Evolutionary conservation across 2,329 filamentous ascomycete genomes (phyloP).

Genomic region (Mycosphaerelloides madeirae): DNA sequence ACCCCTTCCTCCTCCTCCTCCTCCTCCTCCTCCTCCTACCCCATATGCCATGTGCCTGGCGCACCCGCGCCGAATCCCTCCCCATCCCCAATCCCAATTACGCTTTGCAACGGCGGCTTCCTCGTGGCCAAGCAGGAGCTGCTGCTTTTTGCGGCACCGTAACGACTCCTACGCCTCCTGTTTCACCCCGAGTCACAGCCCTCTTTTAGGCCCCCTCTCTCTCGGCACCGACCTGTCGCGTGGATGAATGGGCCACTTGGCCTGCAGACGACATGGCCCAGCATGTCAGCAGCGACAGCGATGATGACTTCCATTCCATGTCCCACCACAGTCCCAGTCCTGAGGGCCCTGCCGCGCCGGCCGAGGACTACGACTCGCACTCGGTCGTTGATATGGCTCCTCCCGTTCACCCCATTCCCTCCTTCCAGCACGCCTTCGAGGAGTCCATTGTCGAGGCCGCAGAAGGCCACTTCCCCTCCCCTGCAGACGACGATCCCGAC

Average conservation of each 20-base stretch:
- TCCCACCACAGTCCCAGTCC: constrained; percentile 11
- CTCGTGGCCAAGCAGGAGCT: constrained; percentile 1
- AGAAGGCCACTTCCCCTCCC: constrained; percentile 32
- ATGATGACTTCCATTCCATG: constrained; percentile 26
- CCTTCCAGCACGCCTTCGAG: constrained; percentile 76
- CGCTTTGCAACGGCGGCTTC: no score
- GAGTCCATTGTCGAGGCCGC: constrained; percentile 74
- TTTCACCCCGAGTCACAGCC: constrained; percentile 1
- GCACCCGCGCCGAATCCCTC: not conserved
- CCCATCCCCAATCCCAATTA: not conserved
- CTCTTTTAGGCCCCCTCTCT: constrained; percentile 2
- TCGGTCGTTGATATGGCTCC: constrained; percentile 25
- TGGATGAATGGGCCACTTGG: no score
- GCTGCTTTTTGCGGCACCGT: not conserved
- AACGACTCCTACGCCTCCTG: constrained; percentile 2
- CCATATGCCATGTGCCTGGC: no score
- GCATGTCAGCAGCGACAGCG: constrained; percentile 10
- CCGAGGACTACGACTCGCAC: constrained; percentile 12
- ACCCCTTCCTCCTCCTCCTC: not conserved
- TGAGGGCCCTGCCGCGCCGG: constrained; percentile 9
- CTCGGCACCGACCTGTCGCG: no score
- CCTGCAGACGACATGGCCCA: no score
- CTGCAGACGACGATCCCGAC: constrained; percentile 30
- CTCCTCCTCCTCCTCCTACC: not conserved
- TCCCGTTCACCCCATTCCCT: constrained; percentile 65